Evolutionary conservation across 345 rosid genomes (phyloP).

Genomic region (Pseudoturritis turrita): DNA sequence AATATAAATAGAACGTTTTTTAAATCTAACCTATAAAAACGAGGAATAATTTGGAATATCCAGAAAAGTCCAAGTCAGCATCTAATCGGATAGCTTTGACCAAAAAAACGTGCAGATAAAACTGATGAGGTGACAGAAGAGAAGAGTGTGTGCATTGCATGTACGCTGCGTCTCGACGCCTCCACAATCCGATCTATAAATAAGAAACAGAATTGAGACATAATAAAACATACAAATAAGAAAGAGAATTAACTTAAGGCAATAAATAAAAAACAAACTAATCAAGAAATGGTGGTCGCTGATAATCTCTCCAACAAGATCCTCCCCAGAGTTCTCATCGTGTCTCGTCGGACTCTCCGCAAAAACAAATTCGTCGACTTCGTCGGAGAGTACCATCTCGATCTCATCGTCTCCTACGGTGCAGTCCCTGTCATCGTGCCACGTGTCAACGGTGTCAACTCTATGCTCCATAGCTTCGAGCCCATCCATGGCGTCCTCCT

Average conservation of each 20-base stretch:
- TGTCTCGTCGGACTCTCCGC: conserved; percentile 53
- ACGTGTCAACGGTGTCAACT: conserved; percentile 53
- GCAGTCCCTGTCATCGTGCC: conserved; percentile 68
- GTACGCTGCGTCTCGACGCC: conserved; percentile 25
- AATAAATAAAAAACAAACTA: neutral
- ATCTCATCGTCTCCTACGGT: conserved; percentile 50
- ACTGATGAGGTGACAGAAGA: neutral
- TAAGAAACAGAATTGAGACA: neutral
- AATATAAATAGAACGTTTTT: neutral
- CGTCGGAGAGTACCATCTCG: conserved; percentile 71
- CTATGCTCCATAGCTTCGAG: conserved; percentile 49
- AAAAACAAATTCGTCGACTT: conserved; percentile 60
- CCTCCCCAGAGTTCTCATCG: conserved; percentile 54
- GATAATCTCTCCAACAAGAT: conserved; percentile 36
- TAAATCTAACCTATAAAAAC: neutral
- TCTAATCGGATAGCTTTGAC: conserved; percentile 22
- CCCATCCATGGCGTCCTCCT: conserved; percentile 73
- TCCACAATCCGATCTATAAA: conserved; percentile 11
- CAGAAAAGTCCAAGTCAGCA: conserved; percentile 9
- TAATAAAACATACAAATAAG: neutral
- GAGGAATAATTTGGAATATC: conserved; percentile 10
- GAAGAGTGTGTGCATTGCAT: neutral
- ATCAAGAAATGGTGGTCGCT: conserved; percentile 20
- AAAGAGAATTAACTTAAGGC: neutral
- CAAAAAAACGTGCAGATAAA: conserved; percentile 6